Percentiles rank a stretch among this genome's conserved stretches.
Conservation (phyloP, 306 rosid species). For the Alnus rubra region DNA sequence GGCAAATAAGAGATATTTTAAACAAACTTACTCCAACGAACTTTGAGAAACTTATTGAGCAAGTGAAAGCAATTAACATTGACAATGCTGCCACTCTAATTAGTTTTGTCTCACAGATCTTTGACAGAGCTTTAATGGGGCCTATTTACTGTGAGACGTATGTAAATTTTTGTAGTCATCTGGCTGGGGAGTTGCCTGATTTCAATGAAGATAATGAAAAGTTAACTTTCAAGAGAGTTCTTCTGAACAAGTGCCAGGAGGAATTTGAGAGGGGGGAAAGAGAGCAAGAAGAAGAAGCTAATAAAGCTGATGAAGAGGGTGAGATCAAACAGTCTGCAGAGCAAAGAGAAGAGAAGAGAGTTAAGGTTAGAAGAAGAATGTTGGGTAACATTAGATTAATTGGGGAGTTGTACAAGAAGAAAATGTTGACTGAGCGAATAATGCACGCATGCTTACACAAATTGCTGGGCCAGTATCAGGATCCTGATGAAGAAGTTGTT, state of each 20-base stretch:
- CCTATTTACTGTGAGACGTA: conserved; percentile 99
- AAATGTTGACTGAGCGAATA: conserved; percentile 93
- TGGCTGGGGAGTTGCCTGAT: conserved; percentile 82
- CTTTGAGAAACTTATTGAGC: conserved; percentile 88
- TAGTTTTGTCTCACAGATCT: conserved; percentile 92
- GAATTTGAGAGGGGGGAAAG: conserved; percentile 98
- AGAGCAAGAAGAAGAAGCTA: conserved; percentile 85
- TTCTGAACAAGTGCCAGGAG: conserved; percentile 92
- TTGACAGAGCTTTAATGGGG: conserved; percentile 94
- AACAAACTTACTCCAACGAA: conserved; percentile 96
- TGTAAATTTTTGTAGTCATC: conserved; percentile 81
- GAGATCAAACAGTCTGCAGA: conserved; percentile 63
- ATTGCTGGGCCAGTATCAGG: conserved; percentile 74
- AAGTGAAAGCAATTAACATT: conserved; percentile 88
- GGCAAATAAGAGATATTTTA: conserved; percentile 80
- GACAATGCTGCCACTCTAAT: conserved; percentile 73
- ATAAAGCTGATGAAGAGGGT: conserved; percentile 59
- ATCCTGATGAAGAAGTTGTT: conserved; percentile 73
- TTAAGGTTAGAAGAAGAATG: conserved; percentile 89
- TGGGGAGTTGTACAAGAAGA: conserved; percentile 92
- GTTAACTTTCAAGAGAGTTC: conserved; percentile 84
- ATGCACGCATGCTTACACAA: conserved; percentile 89
- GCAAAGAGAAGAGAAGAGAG: conserved; percentile 77
- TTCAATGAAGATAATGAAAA: conserved; percentile 78
- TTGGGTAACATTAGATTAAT: conserved; percentile 93